These are phyloP conservation scores for Microascus cirrosus DNA, from an alignment of 2,329 filamentous ascomycete genomes.

Conservation along the genomic window DNA sequence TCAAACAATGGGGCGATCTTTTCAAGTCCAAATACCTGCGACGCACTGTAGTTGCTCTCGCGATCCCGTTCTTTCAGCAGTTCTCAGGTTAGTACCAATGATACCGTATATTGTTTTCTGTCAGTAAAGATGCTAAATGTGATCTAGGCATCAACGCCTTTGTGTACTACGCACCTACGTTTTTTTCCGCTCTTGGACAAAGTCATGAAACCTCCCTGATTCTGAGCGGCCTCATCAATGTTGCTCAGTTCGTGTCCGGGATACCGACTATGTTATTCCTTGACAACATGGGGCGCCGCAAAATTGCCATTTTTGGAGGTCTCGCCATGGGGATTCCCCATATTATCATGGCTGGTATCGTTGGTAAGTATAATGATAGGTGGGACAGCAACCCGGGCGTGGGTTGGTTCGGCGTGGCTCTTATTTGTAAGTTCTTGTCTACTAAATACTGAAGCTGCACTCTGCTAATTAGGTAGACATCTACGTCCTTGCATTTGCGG, in stretches of 20 bases:
- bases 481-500: conserved; percentile 15
- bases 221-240: conserved; percentile 20
- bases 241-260: conserved; percentile 19
- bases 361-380: not conserved
- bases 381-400: not conserved
- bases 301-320: not conserved
- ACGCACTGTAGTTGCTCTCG: conserved; percentile 26
- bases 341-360: not conserved
- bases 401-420: not conserved
- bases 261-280: conserved; percentile 16
- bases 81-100: conserved; percentile 15
- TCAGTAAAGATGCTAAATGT: not conserved
- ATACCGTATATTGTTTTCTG: not conserved
- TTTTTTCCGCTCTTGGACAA: conserved; percentile 16
- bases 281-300: conserved; percentile 18
- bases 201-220: conserved; percentile 16
- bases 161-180: conserved; percentile 16
- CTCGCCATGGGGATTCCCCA: not conserved
- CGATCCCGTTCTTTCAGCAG: conserved; percentile 30
- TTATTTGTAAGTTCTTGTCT: not conserved
- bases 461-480: not conserved
- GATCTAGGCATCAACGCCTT: conserved; percentile 12
- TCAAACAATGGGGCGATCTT: conserved; percentile 32
- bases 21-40: conserved; percentile 31
- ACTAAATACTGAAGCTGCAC: not conserved